Evolutionary conservation across 805 yeast species (phyloP).

Genomic region (Candida adriatica): DNA sequence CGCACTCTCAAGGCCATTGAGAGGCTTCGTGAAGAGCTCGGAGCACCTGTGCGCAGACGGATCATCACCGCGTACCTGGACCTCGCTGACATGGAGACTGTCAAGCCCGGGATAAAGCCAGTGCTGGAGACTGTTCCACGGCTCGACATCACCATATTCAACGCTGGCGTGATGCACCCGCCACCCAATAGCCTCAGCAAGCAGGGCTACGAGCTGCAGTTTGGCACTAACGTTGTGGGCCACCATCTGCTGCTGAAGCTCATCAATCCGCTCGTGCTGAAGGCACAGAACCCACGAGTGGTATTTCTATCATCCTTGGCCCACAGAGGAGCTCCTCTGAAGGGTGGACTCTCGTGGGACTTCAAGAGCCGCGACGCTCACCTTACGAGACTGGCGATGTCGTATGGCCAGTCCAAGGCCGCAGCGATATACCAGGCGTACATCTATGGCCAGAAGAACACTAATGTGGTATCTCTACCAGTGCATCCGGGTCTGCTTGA

Average conservation of each 20-base stretch:
- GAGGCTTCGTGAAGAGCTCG: conserved; percentile 4
- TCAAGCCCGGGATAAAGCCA: conserved; percentile 31
- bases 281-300: conserved; percentile 31
- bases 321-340: conserved; percentile 25
- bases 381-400: conserved; percentile 3
- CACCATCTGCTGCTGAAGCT: conserved; percentile 36
- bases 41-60: conserved; percentile 14
- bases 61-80: conserved; percentile 25
- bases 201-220: conserved; percentile 40
- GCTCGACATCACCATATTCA: conserved; percentile 33
- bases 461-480: conserved; percentile 27
- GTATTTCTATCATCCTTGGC: conserved; percentile 40
- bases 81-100: conserved; percentile 34
- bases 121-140: conserved; percentile 20
- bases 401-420: conserved; percentile 39
- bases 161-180: conserved; percentile 39
- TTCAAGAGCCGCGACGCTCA: conserved; percentile 11
- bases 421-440: conserved; percentile 30
- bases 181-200: conserved; percentile 30
- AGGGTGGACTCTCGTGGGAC: conserved; percentile 30
- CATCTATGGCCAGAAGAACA: conserved; percentile 28
- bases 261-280: conserved; percentile 31
- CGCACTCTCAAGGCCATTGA: conserved; percentile 28
- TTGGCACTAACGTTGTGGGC: conserved; percentile 42
- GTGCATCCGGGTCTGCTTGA: conserved; percentile 36